Conservation (phyloP, 169 alveolate genomes). For the Hammondia hammondi region DNA sequence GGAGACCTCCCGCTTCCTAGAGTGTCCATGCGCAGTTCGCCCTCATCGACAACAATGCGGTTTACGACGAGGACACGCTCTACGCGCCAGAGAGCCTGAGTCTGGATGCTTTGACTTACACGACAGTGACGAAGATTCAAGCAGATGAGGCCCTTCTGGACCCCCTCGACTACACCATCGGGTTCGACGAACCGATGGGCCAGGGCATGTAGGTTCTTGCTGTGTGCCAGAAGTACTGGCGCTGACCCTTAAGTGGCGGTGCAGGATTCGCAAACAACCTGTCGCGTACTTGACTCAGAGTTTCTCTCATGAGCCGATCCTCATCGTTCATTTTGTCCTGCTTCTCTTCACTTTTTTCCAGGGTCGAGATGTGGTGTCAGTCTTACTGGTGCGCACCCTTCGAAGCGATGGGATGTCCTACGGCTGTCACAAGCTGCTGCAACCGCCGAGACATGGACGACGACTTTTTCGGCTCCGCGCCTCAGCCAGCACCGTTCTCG, state of each 20-base stretch:
- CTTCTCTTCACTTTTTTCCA: neutral
- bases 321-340: neutral
- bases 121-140: conserved; percentile 45
- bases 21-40: conserved; percentile 34
- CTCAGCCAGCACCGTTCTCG: conserved; percentile 32
- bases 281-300: no score
- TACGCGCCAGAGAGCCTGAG: conserved; percentile 63
- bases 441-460: conserved; percentile 49
- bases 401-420: conserved; percentile 65
- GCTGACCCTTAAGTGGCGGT: neutral
- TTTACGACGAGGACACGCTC: conserved; percentile 43
- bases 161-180: conserved; percentile 48
- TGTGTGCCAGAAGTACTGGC: neutral
- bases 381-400: conserved; percentile 63
- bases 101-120: conserved; percentile 41
- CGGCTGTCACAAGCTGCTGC: conserved; percentile 56
- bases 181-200: conserved; percentile 61
- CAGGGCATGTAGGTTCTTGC: conserved; percentile 43
- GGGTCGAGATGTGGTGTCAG: conserved; percentile 71
- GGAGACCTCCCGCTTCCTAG: neutral
- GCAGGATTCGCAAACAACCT: neutral
- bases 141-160: conserved; percentile 32
- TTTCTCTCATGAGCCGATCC: neutral
- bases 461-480: conserved; percentile 44
- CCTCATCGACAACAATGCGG: conserved; percentile 54